phyloP scores from a whole-genome alignment of 2,329 filamentous ascomycete genomes.

The Cladosporium sp. region DNA sequence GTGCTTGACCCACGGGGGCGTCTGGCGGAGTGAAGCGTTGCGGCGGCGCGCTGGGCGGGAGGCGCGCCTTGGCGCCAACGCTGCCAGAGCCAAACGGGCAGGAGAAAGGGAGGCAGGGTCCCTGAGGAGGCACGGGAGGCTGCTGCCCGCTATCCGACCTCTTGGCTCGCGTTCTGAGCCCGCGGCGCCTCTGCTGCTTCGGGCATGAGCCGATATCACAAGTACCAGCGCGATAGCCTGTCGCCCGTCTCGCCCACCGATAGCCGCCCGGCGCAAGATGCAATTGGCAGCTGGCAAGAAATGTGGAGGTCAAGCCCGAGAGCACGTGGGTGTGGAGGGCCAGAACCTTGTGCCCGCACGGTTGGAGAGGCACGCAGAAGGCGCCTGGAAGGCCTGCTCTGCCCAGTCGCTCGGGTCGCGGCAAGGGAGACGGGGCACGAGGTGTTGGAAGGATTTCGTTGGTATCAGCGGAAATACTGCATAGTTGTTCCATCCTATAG shows the following conservation, averaged over 20 bases:
- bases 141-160: not conserved
- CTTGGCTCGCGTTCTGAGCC: constrained; percentile 2
- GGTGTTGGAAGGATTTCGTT: too few species aligned
- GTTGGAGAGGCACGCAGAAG: too few species aligned
- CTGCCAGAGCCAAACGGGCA: constrained; percentile 3
- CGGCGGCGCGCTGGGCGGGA: too few species aligned
- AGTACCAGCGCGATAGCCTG: not conserved
- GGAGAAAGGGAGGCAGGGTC: not conserved
- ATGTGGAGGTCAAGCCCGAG: not conserved
- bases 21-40: constrained; percentile 2
- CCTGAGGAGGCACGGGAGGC: not conserved
- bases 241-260: constrained; percentile 8
- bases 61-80: constrained; percentile 1
- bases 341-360: not conserved
- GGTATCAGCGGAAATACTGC: too few species aligned
- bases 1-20: constrained; percentile 3
- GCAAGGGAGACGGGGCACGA: too few species aligned
- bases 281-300: constrained; percentile 2
- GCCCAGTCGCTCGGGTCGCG: too few species aligned
- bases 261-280: constrained; percentile 10
- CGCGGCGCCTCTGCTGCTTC: constrained; percentile 4
- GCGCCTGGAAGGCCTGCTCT: too few species aligned
- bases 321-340: constrained; percentile 10
- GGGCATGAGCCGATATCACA: constrained; percentile 7
- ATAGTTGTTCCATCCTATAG: too few species aligned